Conservation (phyloP, 805 yeast species). For the Kuraishia hungarica region DNA sequence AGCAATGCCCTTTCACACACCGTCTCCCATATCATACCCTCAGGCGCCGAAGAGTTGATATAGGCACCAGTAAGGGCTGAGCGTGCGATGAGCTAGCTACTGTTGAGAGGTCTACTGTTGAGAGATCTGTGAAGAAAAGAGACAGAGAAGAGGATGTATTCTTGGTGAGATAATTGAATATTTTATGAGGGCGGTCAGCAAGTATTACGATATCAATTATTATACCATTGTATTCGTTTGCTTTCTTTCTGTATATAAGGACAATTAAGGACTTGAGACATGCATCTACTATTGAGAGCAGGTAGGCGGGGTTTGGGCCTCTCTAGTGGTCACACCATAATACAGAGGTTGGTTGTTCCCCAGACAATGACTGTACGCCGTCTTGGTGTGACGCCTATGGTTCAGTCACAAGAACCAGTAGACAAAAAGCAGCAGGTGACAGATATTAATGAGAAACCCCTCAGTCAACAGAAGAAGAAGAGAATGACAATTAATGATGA, state of each 20-base stretch:
- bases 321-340: neutral
- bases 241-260: neutral
- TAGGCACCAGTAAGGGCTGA: neutral
- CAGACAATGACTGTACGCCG: neutral
- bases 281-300: neutral
- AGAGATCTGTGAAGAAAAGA: neutral
- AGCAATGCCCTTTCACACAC: too few relatives aligned
- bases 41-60: neutral
- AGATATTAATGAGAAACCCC: neutral
- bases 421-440: too few relatives aligned
- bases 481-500: constrained; percentile 63
- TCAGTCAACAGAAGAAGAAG: neutral
- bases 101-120: neutral
- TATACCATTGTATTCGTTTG: too few relatives aligned
- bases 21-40: too few relatives aligned
- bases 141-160: too few relatives aligned
- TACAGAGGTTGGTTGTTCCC: neutral
- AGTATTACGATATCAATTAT: too few relatives aligned
- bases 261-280: neutral
- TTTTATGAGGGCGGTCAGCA: too few relatives aligned
- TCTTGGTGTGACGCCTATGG: neutral
- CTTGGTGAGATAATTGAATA: too few relatives aligned
- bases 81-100: neutral
- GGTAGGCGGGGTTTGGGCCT: neutral
- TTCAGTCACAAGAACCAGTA: neutral